Base-by-base conservation (phyloP, 352 stramenopile species). In the Globisporangium echinulatum region DNA sequence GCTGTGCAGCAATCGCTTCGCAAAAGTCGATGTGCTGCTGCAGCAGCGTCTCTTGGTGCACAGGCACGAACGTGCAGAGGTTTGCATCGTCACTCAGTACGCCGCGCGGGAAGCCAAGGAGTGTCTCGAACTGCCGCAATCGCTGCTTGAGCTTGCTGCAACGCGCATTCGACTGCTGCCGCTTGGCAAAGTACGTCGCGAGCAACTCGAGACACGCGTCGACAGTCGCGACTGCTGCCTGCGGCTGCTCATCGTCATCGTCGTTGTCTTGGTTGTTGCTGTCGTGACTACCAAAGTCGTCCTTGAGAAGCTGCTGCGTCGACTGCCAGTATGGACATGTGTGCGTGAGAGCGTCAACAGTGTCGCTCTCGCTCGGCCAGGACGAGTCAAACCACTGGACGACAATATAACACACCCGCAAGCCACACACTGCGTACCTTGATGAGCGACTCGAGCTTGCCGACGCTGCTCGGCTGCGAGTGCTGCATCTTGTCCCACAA, bases 1-100 rank as follows among this genome's bases (percentile, higher is more conserved):
- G 64, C 38, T 79, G 60, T 4, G 72, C 70, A 36, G 57, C 66
- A 9, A 86, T 61, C 3, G 58, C 51, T 17, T 79, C 61, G n/a
- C 68, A 71, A 4, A 70, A 55, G 17, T 72, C 51, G 13, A 80
- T 47, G 9, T 68, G 56, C 15, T 75, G 53, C 15, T 63, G 63
- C 10, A 87, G 52, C 13, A 71, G 50, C 11, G 55, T 5, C 40
- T 73, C 62, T 49, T 77, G 75, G 8, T 74, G 54, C 3, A 51
- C 39, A 11, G 70, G 25, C 1, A 53, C 67, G 50, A 77, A 85
- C 13, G 57, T 66, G 13, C 54, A 39, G 17, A 76, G 61, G 50
- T 66, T 39, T 4, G 33, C 10, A 4, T 53, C 43, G 38, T 55
- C 54, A 17, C 8, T 49, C 9, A 62, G n/a, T 33, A 11, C 48